Evolutionary conservation across 225 moss, liverwort and hornwort genomes (phyloP).

Genomic region (Bryum argenteum): DNA sequence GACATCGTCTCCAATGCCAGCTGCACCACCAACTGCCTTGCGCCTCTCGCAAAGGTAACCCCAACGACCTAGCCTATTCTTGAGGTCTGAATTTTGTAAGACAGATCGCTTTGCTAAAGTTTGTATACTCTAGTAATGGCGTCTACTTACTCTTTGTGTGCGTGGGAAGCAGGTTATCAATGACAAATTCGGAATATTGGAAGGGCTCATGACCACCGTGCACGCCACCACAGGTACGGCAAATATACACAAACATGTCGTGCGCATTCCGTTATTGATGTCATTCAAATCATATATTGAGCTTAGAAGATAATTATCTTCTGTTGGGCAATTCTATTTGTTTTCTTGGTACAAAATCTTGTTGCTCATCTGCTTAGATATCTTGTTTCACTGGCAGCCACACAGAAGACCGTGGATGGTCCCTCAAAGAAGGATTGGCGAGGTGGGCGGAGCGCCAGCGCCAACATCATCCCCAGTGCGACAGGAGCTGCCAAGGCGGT

Average conservation of each 20-base stretch:
- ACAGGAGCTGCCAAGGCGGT: slow-evolving; percentile 80
- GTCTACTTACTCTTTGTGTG: background rate
- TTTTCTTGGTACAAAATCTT: background rate
- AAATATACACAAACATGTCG: no score
- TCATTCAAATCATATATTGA: no score
- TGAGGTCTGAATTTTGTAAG: background rate
- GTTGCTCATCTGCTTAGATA: no score
- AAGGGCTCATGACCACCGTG: slow-evolving; percentile 72
- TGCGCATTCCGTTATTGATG: no score
- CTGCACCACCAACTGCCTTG: slow-evolving; percentile 74
- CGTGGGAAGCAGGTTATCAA: slow-evolving; percentile 56
- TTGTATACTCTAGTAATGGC: background rate
- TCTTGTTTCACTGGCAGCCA: slow-evolving; percentile 39
- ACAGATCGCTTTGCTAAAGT: background rate
- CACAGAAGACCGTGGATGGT: slow-evolving; percentile 71
- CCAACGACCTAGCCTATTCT: no score
- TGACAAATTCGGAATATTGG: slow-evolving; percentile 68
- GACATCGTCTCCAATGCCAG: slow-evolving; percentile 66
- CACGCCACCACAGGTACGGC: slow-evolving; percentile 61
- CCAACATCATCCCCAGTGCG: slow-evolving; percentile 64
- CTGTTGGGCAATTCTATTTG: background rate
- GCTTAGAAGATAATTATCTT: no score
- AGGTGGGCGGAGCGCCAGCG: slow-evolving; percentile 51
- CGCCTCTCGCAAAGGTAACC: slow-evolving; percentile 66
- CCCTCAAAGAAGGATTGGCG: slow-evolving; percentile 74